Evolutionary conservation across 2,329 filamentous ascomycete species (phyloP).

Genomic region (Neofusicoccum cordaticola): DNA sequence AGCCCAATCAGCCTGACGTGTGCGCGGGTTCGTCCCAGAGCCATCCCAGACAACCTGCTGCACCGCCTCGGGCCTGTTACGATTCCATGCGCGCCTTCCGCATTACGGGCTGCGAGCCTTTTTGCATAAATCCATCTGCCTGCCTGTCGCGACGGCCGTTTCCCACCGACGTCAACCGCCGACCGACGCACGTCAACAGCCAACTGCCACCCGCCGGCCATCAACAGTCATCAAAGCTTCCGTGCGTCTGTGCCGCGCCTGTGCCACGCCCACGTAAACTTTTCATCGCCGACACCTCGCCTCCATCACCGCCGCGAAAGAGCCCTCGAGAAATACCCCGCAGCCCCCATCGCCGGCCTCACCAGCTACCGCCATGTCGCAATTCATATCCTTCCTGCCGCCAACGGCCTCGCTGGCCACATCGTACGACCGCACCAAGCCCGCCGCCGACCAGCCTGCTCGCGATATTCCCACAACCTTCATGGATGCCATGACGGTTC

Average conservation of each 20-base stretch:
- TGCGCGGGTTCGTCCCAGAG: not conserved
- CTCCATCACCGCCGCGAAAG: not conserved
- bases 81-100: not conserved
- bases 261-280: not conserved
- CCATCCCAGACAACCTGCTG: conserved; percentile 2
- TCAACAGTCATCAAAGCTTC: not conserved
- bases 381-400: conserved; percentile 39
- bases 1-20: not conserved
- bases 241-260: conserved; percentile 1
- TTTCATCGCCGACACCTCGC: not conserved
- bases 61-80: not conserved
- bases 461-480: conserved; percentile 43
- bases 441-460: conserved; percentile 31
- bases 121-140: conserved; percentile 4
- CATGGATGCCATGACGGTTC: conserved; percentile 56
- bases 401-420: conserved; percentile 35
- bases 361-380: conserved; percentile 23
- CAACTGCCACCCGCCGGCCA: not conserved
- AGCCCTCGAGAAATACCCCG: not conserved
- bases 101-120: not conserved
- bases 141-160: not conserved
- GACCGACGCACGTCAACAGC: not conserved
- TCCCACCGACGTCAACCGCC: not conserved
- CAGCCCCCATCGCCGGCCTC: not conserved
- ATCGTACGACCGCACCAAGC: conserved; percentile 36